Conservation (phyloP, 495 filamentous ascomycete species). For the Clavariopsis aquatica region DNA sequence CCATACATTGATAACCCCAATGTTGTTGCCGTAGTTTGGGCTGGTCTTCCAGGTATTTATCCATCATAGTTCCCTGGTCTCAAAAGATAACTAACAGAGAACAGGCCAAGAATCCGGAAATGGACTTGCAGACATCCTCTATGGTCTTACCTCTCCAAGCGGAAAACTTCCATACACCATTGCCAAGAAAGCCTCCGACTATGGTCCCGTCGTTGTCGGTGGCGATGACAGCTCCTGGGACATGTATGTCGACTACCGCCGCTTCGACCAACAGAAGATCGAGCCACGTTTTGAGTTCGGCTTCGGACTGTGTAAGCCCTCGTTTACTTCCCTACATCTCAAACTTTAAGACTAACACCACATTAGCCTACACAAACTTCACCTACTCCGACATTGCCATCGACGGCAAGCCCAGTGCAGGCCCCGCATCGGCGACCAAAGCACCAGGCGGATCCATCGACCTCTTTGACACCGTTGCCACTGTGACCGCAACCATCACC, state of each 20-base stretch:
- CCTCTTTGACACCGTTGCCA: conserved; percentile 51
- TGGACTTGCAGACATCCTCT: conserved; percentile 40
- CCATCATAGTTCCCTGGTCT: background rate
- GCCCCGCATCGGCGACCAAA: conserved; percentile 21
- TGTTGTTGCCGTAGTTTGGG: conserved; percentile 40
- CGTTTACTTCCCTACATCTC: background rate
- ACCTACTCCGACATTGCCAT: conserved; percentile 41
- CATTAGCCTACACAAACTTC: conserved; percentile 43
- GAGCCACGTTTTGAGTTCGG: conserved; percentile 55
- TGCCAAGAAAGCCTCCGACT: conserved; percentile 37
- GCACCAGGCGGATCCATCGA: conserved; percentile 32
- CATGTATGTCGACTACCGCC: conserved; percentile 56
- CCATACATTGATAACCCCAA: conserved; percentile 31
- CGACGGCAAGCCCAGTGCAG: conserved; percentile 21
- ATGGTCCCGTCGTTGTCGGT: conserved; percentile 27
- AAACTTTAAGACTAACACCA: background rate
- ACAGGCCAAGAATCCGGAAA: conserved; percentile 39
- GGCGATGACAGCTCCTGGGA: conserved; percentile 47
- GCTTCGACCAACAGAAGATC: conserved; percentile 52
- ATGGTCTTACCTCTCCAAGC: conserved; percentile 33
- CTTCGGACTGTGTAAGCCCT: conserved; percentile 41
- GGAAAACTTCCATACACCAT: conserved; percentile 42
- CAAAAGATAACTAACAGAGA: background rate
- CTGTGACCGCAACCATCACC: conserved; percentile 50
- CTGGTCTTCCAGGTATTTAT: conserved; percentile 32